These are phyloP conservation scores for Sugiyamaella americana DNA, from an alignment of 805 yeast genomes.

Conservation along the genomic window DNA sequence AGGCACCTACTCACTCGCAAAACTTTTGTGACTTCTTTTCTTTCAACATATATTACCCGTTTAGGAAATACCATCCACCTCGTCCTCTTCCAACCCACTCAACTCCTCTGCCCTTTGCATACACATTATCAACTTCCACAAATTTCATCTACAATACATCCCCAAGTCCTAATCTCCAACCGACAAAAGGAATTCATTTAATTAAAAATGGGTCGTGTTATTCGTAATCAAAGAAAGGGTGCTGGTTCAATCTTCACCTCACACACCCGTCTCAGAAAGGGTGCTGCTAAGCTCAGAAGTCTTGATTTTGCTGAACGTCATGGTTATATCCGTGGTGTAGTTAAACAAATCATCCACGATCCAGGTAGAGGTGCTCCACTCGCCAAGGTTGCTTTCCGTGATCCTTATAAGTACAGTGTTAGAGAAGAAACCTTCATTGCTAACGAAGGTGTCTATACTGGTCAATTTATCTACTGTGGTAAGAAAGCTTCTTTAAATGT, in stretches of 20 bases:
- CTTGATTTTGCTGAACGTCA: conserved; percentile 99
- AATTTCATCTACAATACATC: too few relatives aligned
- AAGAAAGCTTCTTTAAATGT: conserved; percentile 90
- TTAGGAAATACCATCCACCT: too few relatives aligned
- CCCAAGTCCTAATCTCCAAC: not conserved
- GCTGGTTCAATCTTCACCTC: conserved; percentile 99
- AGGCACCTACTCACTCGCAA: too few relatives aligned
- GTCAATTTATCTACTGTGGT: conserved; percentile 99
- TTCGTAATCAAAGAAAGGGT: conserved; percentile 99
- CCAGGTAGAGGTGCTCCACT: conserved; percentile 99
- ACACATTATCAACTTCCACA: too few relatives aligned
- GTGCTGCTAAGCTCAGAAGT: conserved; percentile 99
- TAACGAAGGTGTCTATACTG: conserved; percentile 99
- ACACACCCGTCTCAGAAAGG: conserved; percentile 99
- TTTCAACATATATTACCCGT: too few relatives aligned
- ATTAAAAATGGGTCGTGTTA: conserved; percentile 55
- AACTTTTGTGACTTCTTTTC: too few relatives aligned
- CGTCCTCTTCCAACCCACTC: too few relatives aligned
- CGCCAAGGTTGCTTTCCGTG: conserved; percentile 98
- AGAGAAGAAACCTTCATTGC: conserved; percentile 99
- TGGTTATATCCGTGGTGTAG: conserved; percentile 99
- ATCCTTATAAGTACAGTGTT: conserved; percentile 97
- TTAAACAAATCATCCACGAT: conserved; percentile 97
- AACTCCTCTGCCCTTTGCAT: too few relatives aligned
- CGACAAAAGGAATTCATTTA: not conserved